Conservation (phyloP, 2,329 filamentous ascomycete genomes). For the Sphaerulina musiva region DNA sequence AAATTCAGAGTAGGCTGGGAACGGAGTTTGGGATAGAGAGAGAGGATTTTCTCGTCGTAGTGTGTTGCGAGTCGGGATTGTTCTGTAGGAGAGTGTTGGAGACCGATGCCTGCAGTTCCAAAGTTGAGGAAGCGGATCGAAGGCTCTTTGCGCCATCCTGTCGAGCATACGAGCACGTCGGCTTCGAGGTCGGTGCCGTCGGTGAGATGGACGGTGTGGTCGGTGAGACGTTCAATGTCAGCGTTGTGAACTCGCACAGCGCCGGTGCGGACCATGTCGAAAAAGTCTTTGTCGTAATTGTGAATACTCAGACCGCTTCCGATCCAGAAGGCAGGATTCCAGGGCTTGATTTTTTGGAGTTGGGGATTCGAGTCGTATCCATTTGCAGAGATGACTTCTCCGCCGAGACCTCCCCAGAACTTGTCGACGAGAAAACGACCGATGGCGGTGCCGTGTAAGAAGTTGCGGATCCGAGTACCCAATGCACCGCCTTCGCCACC, state of each 20-base stretch:
- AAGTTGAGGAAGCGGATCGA: constrained; percentile 51
- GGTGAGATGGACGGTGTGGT: constrained; percentile 47
- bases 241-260: constrained; percentile 53
- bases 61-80: constrained; percentile 36
- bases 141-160: constrained; percentile 51
- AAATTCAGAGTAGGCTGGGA: constrained; percentile 28
- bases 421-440: constrained; percentile 51
- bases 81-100: constrained; percentile 28
- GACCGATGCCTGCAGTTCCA: constrained; percentile 26
- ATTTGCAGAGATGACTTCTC: constrained; percentile 47
- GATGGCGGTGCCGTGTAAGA: constrained; percentile 53
- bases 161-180: constrained; percentile 51
- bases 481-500: constrained; percentile 56
- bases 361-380: constrained; percentile 41
- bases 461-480: constrained; percentile 40
- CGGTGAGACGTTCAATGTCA: constrained; percentile 35
- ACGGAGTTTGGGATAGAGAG: constrained; percentile 48
- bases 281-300: constrained; percentile 53
- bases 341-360: constrained; percentile 39
- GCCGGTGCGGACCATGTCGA: constrained; percentile 51
- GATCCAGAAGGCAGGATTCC: constrained; percentile 46
- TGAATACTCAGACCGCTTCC: constrained; percentile 40
- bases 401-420: constrained; percentile 53
- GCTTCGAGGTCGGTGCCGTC: constrained; percentile 48
- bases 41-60: constrained; percentile 49